phyloP scores from a whole-genome alignment of 2,329 filamentous ascomycete species.

The Diaporthe citriasiana region DNA sequence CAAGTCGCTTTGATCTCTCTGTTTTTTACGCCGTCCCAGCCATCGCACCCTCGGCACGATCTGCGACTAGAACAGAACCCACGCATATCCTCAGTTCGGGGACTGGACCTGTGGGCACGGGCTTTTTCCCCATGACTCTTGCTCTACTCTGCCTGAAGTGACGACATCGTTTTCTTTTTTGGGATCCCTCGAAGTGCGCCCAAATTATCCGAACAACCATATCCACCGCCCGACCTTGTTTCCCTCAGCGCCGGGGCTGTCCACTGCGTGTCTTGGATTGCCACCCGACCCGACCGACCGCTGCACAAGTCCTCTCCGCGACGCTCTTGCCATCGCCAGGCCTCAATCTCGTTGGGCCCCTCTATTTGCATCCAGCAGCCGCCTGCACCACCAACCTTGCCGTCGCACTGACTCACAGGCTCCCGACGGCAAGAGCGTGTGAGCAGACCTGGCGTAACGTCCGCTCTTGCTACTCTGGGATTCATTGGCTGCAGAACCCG shows the following conservation, averaged over 20 bases:
- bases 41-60: constrained; percentile 18
- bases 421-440: constrained; percentile 40
- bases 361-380: constrained; percentile 9
- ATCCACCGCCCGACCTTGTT: constrained; percentile 10
- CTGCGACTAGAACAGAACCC: constrained; percentile 27
- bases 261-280: constrained; percentile 22
- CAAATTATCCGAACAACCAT: constrained; percentile 30
- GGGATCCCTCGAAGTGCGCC: constrained; percentile 27
- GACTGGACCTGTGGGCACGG: constrained; percentile 22
- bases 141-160: constrained; percentile 25
- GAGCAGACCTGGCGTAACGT: constrained; percentile 38
- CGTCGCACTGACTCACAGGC: constrained; percentile 38
- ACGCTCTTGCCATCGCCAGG: background rate
- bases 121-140: constrained; percentile 37
- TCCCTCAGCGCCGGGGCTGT: constrained; percentile 9
- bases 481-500: constrained; percentile 33
- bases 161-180: constrained; percentile 37
- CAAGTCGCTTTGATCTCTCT: constrained; percentile 13
- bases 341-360: constrained; percentile 12
- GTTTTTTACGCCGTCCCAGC: constrained; percentile 12
- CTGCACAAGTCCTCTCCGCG: constrained; percentile 9
- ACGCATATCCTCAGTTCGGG: constrained; percentile 17
- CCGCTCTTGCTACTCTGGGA: constrained; percentile 4
- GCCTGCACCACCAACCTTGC: constrained; percentile 22
- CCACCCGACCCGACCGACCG: constrained; percentile 29